Evolutionary conservation across 495 filamentous ascomycete species (phyloP).

Genomic region (Podospora conica): DNA sequence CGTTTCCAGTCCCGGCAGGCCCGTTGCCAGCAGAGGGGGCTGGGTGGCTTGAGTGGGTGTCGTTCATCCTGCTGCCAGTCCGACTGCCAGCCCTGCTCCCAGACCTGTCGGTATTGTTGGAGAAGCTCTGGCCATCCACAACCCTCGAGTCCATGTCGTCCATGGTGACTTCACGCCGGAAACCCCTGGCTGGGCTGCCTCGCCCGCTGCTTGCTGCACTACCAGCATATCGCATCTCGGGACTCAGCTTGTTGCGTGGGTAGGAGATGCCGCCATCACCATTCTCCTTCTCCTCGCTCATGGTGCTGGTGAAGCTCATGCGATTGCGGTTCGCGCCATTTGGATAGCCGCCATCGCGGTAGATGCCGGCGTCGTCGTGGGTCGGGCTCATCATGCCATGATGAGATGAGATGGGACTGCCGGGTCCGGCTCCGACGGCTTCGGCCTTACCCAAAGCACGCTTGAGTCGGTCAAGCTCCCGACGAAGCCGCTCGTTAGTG

Average conservation of each 20-base stretch:
- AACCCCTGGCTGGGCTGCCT: conserved; percentile 49
- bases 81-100: conserved; percentile 40
- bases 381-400: conserved; percentile 38
- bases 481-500: conserved; percentile 69
- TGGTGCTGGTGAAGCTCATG: conserved; percentile 65
- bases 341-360: conserved; percentile 45
- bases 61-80: conserved; percentile 34
- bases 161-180: conserved; percentile 22
- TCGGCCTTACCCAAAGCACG: conserved; percentile 57
- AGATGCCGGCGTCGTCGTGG: conserved; percentile 47
- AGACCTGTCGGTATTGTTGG: conserved; percentile 25
- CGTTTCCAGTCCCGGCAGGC: conserved; percentile 38
- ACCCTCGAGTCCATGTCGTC: conserved; percentile 26
- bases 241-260: conserved; percentile 48
- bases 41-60: conserved; percentile 23
- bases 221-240: conserved; percentile 43
- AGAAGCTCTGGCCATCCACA: conserved; percentile 17
- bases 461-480: conserved; percentile 90
- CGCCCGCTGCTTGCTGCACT: conserved; percentile 48
- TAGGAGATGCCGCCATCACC: conserved; percentile 36
- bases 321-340: conserved; percentile 36
- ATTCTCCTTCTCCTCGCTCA: conserved; percentile 82
- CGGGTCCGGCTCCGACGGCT: conserved; percentile 34
- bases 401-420: conserved; percentile 35
- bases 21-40: conserved; percentile 14